These are phyloP conservation scores for Tuber microsphaerosporum DNA, from an alignment of 495 filamentous ascomycete genomes.

Conservation along the genomic window DNA sequence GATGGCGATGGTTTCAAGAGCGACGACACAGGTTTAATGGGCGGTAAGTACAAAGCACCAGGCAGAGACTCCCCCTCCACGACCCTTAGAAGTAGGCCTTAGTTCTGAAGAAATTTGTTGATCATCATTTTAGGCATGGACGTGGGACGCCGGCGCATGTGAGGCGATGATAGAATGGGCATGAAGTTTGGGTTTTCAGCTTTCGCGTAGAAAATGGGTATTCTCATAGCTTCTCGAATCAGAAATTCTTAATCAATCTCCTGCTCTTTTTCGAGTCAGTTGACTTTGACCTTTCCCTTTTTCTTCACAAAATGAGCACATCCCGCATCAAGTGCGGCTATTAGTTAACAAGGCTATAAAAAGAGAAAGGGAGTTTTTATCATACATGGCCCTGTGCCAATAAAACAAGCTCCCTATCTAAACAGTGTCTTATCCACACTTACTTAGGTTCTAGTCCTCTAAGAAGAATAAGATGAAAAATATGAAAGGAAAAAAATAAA, in stretches of 20 bases:
- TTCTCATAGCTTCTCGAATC: neutral
- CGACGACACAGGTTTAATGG: constrained; percentile 17
- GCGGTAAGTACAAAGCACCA: neutral
- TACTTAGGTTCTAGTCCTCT: neutral
- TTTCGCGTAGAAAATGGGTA: neutral
- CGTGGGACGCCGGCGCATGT: constrained; percentile 1
- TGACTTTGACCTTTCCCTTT: neutral
- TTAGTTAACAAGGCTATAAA: too few relatives aligned
- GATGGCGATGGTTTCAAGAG: constrained; percentile 65
- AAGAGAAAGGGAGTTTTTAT: neutral
- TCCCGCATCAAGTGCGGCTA: too few relatives aligned
- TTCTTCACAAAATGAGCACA: neutral
- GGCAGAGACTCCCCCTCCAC: neutral
- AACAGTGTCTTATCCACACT: neutral
- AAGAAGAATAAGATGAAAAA: neutral
- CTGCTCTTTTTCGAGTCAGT: neutral
- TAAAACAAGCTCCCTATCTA: neutral
- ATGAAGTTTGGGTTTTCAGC: neutral
- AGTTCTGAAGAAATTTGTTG: neutral
- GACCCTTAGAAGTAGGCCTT: neutral
- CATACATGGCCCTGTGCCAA: neutral
- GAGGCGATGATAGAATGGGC: neutral
- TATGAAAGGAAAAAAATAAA: neutral
- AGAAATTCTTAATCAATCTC: neutral
- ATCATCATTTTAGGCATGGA: neutral